Percentiles rank a stretch among this genome's conserved stretches.
Evolutionary conservation across 768 basidiomycete genomes (phyloP).

Genomic region (Leccinum boreale): DNA sequence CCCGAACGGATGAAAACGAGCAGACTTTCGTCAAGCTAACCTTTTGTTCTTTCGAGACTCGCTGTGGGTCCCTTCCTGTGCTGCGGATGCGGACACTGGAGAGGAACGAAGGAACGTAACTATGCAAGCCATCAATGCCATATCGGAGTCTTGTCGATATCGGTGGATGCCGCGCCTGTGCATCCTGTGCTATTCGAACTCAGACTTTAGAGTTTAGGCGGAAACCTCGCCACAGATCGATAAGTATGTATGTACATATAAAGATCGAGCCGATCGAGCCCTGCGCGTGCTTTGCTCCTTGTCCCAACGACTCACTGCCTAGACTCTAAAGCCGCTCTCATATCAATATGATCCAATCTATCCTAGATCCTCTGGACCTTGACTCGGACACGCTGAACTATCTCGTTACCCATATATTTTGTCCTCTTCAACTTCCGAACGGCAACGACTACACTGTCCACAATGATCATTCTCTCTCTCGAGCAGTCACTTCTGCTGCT

Average conservation of each 20-base stretch:
- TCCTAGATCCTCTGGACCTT: not conserved
- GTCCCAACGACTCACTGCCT: not conserved
- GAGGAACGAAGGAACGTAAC: no score
- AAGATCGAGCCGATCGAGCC: not conserved
- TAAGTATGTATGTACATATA: not conserved
- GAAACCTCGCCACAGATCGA: not conserved
- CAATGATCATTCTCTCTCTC: constrained; percentile 26
- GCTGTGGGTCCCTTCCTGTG: no score
- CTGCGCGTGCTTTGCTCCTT: not conserved
- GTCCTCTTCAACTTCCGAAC: constrained; percentile 39
- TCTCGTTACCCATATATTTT: constrained; percentile 38
- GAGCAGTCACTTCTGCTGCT: constrained; percentile 18
- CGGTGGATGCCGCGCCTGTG: not conserved
- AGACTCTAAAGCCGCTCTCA: no score
- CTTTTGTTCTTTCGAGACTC: no score
- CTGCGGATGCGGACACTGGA: no score
- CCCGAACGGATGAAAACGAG: no score
- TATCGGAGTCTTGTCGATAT: not conserved
- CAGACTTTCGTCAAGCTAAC: no score
- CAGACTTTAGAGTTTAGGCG: not conserved
- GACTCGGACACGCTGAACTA: constrained; percentile 16
- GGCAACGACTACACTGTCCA: constrained; percentile 22
- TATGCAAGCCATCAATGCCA: no score
- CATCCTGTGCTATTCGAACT: not conserved
- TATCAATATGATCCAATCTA: not conserved